Percentiles rank a stretch among this genome's conserved stretches.
These are phyloP conservation scores for Metarhizium guizhouense DNA, from an alignment of 2,329 filamentous ascomycete genomes.

Conservation along the genomic window DNA sequence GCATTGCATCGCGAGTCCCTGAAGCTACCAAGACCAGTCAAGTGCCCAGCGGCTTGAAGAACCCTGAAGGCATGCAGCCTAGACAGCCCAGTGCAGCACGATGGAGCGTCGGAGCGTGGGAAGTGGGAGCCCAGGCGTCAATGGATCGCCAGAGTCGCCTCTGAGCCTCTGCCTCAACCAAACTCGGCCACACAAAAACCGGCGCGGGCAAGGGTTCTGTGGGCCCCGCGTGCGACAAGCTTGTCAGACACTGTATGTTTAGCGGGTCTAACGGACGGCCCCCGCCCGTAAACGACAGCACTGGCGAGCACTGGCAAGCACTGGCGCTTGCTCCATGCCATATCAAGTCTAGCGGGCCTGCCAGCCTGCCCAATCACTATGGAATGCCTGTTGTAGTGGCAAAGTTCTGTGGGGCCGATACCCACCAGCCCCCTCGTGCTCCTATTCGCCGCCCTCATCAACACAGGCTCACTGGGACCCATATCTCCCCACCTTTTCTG, in stretches of 20 bases:
- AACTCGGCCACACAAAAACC: neutral
- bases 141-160: neutral
- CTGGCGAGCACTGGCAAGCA: constrained; percentile 11
- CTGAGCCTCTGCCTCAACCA: neutral
- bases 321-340: constrained; percentile 7
- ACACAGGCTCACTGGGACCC: neutral
- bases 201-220: neutral
- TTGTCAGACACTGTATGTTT: constrained; percentile 1
- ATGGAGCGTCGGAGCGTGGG: no score
- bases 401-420: constrained; percentile 8
- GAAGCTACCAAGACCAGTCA: no score
- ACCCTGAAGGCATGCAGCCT: neutral
- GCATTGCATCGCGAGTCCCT: no score
- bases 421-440: constrained; percentile 5
- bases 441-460: constrained; percentile 21
- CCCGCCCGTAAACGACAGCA: constrained; percentile 18
- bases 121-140: neutral
- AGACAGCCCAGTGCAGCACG: neutral
- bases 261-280: constrained; percentile 8
- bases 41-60: neutral
- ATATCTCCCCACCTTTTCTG: constrained; percentile 12
- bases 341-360: constrained; percentile 10
- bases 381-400: constrained; percentile 15
- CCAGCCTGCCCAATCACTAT: constrained; percentile 20
- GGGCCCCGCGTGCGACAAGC: neutral